Conservation (phyloP, 495 filamentous ascomycete genomes). For the Lindgomyces ingoldianus region DNA sequence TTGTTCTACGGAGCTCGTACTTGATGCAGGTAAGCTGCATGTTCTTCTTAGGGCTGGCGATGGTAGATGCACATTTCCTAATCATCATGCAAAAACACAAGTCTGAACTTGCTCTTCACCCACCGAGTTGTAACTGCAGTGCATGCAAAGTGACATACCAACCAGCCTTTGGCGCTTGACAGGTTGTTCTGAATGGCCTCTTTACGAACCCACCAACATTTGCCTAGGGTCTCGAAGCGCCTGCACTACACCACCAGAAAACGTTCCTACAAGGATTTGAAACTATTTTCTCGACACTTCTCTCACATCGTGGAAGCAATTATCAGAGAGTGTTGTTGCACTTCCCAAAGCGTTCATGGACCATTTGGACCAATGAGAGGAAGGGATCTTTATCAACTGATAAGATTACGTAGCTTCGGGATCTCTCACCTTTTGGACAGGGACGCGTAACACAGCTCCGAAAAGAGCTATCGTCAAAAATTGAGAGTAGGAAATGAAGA, state of each 20-base stretch:
- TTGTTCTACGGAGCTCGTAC: no score
- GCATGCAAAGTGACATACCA: no score
- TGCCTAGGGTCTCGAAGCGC: neutral
- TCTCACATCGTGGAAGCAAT: no score
- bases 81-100: no score
- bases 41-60: no score
- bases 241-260: neutral
- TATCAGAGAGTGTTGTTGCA: no score
- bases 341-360: neutral
- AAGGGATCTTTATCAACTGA: neutral
- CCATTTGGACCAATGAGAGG: neutral
- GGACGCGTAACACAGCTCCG: conserved; percentile 19
- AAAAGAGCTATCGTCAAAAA: conserved; percentile 6
- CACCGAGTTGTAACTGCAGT: no score
- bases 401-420: neutral
- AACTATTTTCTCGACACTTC: conserved; percentile 1
- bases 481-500: neutral
- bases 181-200: neutral
- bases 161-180: neutral
- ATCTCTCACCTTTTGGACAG: no score
- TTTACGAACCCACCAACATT: neutral
- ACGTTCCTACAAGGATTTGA: neutral
- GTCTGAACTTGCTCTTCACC: no score
- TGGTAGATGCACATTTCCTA: no score
- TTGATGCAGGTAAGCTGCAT: no score